Evolutionary conservation across 2,329 filamentous ascomycete species (phyloP).

Genomic region (Aspergillus costaricaensis): DNA sequence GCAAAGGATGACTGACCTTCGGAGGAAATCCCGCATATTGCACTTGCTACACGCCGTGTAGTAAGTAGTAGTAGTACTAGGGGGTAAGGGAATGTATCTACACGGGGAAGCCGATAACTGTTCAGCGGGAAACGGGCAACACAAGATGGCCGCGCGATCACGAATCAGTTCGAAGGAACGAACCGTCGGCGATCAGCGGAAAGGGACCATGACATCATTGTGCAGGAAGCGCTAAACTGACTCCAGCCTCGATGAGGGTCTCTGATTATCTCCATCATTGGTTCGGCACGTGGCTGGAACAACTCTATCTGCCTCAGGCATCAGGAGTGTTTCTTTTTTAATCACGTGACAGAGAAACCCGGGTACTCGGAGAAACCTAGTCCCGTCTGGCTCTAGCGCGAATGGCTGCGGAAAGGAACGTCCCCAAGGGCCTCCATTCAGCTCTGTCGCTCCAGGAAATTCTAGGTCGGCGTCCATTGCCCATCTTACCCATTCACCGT

Average conservation of each 20-base stretch:
- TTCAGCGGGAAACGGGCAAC: constrained; percentile 1
- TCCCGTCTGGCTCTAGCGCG: constrained; percentile 14
- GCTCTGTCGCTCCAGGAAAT: constrained; percentile 6
- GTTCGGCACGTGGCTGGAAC: constrained; percentile 1
- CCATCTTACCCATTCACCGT: constrained; percentile 9
- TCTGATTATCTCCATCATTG: background rate
- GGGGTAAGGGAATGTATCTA: background rate
- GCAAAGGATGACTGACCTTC: background rate
- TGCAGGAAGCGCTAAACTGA: constrained; percentile 4
- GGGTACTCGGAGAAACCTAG: constrained; percentile 6
- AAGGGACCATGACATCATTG: constrained; percentile 13
- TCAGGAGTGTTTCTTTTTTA: too few species aligned
- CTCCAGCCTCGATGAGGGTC: background rate
- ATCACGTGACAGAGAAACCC: constrained; percentile 12
- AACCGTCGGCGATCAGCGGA: constrained; percentile 4
- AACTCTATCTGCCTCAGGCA: constrained; percentile 1
- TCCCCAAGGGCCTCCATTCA: constrained; percentile 12
- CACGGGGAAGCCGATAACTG: constrained; percentile 5
- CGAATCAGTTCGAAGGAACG: background rate
- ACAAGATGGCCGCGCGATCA: background rate
- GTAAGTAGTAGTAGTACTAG: too few species aligned
- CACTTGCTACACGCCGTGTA: background rate
- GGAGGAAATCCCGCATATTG: background rate
- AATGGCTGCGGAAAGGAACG: constrained; percentile 12
- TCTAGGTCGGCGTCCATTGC: constrained; percentile 9